A percentile compares a stretch with the other conserved stretches of the same genome.
Conservation (phyloP, 192 early-diverging fungal genomes). For the Gamsiella multidivaricata region DNA sequence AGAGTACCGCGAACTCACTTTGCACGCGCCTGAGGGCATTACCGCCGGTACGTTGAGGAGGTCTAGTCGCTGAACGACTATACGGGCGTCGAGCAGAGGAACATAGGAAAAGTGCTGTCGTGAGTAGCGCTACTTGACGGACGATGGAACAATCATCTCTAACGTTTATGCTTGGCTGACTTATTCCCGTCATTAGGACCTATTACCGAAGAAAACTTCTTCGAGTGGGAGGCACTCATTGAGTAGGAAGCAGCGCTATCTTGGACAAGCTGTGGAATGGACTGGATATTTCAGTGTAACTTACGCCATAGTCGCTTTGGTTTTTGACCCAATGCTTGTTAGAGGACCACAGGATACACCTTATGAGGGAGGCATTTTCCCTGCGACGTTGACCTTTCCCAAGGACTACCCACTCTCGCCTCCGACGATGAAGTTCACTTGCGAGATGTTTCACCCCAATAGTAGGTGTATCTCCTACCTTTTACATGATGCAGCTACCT, state of each 20-base stretch:
- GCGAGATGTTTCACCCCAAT: constrained; percentile 95
- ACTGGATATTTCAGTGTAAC: too few species aligned
- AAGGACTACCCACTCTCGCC: constrained; percentile 96
- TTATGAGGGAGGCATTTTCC: constrained; percentile 95
- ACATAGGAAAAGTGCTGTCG: not conserved
- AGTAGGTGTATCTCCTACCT: constrained; percentile 43
- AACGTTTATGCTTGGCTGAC: too few species aligned
- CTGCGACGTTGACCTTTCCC: constrained; percentile 88
- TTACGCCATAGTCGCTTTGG: too few species aligned
- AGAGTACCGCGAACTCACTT: constrained; percentile 92
- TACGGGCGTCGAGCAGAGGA: too few species aligned
- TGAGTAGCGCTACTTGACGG: too few species aligned
- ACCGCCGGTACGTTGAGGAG: constrained; percentile 87
- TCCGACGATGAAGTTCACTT: constrained; percentile 96
- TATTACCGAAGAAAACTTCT: constrained; percentile 86
- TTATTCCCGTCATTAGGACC: constrained; percentile 64
- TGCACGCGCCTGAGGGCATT: constrained; percentile 94
- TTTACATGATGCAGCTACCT: constrained; percentile 7
- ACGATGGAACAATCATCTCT: too few species aligned
- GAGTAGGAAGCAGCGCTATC: constrained; percentile 60
- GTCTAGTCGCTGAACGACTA: too few species aligned
- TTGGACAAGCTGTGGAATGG: not conserved
- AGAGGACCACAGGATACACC: constrained; percentile 93
- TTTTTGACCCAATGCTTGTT: constrained; percentile 39
- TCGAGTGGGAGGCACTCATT: constrained; percentile 90